A percentile compares a stretch with the other conserved stretches of the same genome.
Conservation (phyloP, 164 flowering plant genomes). For the Vitis rotundifolia region DNA sequence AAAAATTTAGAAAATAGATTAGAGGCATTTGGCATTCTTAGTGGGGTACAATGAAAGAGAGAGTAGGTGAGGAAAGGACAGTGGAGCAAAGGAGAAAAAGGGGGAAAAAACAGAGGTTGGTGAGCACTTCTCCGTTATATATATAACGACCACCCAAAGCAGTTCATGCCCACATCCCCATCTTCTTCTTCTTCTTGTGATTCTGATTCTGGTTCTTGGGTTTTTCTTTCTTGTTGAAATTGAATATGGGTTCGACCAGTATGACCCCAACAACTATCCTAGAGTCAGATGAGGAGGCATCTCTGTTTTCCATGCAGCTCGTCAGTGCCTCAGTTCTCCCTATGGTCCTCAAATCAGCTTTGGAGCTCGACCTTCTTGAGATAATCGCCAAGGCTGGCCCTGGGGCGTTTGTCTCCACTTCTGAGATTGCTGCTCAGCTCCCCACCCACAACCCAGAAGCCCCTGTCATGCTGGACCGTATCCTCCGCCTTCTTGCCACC, state of each 20-base stretch:
- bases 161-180: neutral
- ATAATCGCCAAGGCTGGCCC: constrained; percentile 60
- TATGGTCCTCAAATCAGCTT: constrained; percentile 67
- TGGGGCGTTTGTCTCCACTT: constrained; percentile 49
- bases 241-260: constrained; percentile 28
- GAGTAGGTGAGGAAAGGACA: too few relatives aligned
- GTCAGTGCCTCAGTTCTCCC: constrained; percentile 63
- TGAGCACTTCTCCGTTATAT: constrained; percentile 2
- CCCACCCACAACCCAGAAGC: constrained; percentile 69
- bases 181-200: constrained; percentile 3
- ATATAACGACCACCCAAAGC: too few relatives aligned
- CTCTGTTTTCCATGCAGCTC: constrained; percentile 63
- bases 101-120: neutral
- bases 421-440: constrained; percentile 59
- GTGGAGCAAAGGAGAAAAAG: too few relatives aligned
- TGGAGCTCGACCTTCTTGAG: constrained; percentile 78
- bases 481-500: constrained; percentile 69
- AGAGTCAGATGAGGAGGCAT: constrained; percentile 44
- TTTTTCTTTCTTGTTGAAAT: neutral
- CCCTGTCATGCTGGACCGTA: constrained; percentile 68
- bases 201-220: too few relatives aligned
- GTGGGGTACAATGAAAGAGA: too few relatives aligned
- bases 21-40: too few relatives aligned
- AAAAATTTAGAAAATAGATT: too few relatives aligned
- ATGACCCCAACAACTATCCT: constrained; percentile 27